Conservation (phyloP, 2,329 filamentous ascomycete species). For the Penicillium sp. region DNA sequence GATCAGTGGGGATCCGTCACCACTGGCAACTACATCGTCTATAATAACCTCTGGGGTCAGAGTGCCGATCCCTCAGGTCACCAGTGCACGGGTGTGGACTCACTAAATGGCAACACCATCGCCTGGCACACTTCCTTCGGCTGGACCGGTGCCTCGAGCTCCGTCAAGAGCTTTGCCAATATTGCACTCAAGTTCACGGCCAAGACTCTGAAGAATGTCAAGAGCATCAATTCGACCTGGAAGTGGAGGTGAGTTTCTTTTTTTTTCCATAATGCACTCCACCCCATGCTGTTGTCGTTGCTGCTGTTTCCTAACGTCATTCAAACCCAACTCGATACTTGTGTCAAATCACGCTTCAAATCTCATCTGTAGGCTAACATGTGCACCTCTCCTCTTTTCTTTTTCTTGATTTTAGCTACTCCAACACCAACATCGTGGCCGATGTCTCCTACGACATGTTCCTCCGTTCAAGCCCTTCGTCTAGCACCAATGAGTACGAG, state of each 20-base stretch:
- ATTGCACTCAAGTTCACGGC: constrained; percentile 36
- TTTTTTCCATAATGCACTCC: too few relatives aligned
- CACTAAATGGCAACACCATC: constrained; percentile 30
- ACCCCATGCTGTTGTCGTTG: too few relatives aligned
- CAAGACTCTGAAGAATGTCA: constrained; percentile 31
- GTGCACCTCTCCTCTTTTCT: background rate
- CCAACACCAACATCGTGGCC: constrained; percentile 45
- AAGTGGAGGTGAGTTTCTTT: constrained; percentile 34
- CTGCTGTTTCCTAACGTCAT: too few relatives aligned
- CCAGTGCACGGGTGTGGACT: constrained; percentile 42
- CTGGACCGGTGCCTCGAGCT: constrained; percentile 37
- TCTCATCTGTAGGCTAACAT: background rate
- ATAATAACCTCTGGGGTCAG: constrained; percentile 50
- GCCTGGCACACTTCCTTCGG: constrained; percentile 43
- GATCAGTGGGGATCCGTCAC: constrained; percentile 36
- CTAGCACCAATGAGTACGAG: constrained; percentile 50
- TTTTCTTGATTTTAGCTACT: constrained; percentile 34
- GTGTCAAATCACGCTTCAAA: too few relatives aligned
- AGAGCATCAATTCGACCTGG: constrained; percentile 42
- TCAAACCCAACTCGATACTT: too few relatives aligned
- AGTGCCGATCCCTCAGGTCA: constrained; percentile 30
- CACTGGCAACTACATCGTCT: constrained; percentile 44
- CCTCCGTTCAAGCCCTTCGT: constrained; percentile 43
- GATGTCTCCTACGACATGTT: constrained; percentile 61
- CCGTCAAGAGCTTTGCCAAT: constrained; percentile 47